Evolutionary conservation across 2,329 filamentous ascomycete genomes (phyloP), one percentile per base, ranked within the genome.

Genomic region (Elsinoe ampelina): DNA sequence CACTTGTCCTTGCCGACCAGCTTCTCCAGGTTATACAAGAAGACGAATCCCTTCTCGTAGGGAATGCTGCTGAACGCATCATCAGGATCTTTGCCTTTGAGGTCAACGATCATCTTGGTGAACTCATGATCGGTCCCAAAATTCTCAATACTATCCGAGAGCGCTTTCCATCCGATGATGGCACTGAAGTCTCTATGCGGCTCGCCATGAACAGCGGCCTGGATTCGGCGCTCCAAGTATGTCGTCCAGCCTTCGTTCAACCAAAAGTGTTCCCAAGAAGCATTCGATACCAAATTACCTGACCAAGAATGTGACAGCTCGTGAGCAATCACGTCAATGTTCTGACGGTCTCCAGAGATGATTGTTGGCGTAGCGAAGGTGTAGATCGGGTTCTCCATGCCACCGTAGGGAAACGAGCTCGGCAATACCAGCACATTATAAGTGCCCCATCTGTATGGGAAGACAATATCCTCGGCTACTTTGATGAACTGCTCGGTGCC

Each of bases 21-120:
- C 47, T 85, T 86, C 66, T 98, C 93, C 12, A 98, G 83, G 65
- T 91, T 85, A 71, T 90, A 96, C 45, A 98, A 78, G 71, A 97
- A 95, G 67, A 88, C 87, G 72, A 95, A 97, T 2, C 92, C 92
- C 73, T 98, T 97, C 69, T 97, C 92, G 66, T 98, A 98, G 0
- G 93, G 90, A 34, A 97, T 78, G 22, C 83, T 87, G 63, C 87
- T 95, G 74, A 97, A 98, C 1, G 92, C 88, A 70, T 98, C 93
- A 69, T 97, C 93, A 0, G 93, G 93, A 65, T 97, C 92, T 63
- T 93, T 85, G 58, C 89, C 89, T 68, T 92, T 87, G 61, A 97
- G 84, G 68, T 89, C 84, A 59, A 91, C 81, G 62, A 95, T 83
- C 55, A 98, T 80, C 70, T 95, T 95, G 6, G 93, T 98, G 74